Base-by-base conservation (phyloP, 768 basidiomycete genomes). In the Chalciporus piperatus region DNA sequence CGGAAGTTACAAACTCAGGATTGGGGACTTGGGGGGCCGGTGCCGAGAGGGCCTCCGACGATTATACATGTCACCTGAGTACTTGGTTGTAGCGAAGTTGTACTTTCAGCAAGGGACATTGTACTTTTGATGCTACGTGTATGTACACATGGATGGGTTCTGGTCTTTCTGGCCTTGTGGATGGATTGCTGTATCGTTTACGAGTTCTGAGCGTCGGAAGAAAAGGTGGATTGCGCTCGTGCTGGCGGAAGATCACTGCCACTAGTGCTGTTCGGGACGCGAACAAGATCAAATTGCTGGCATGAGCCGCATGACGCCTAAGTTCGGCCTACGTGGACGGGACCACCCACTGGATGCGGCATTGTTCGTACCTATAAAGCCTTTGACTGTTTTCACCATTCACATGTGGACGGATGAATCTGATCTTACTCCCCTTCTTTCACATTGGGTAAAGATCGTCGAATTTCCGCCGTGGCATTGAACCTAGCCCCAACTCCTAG, bases 1-100 rank as follows among this genome's bases (percentile, higher is more conserved):
- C 62, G 66, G 55, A 70, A 60, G 59, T 32, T 66, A 39, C 67
- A 68, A 28, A 47, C 61, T 39, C 67, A 59, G 40, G 64, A 68
- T 23, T 60, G 63, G 61, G 54, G 52, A 20, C 23, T 58, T 19
- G 64, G 57, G 7, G 63, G 52, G 6, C 19, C 60, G 49, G 58
- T 53, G 30, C 55, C 65, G 58, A 67, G 64, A 41, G 64, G 64
- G 4, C 57, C 59, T 45, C 46, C 59, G 54, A 63, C 58, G 45
- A 65, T 63, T 50, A 57, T 65, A 48, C 63, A 65, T 46, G 37
- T 58, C 23, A 63, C 63, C 6, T 54, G 53, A 17, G 16, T 14
- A n/a, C 19, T 27, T 35, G 48, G 51, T 28, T 14, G 12, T 37
- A 38, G 41, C 30, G 45, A 48, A 28, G 38, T 50, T 41, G 38